phyloP scores from a whole-genome alignment of 192 early-diverging fungal genomes.

The Backusella westeae region DNA sequence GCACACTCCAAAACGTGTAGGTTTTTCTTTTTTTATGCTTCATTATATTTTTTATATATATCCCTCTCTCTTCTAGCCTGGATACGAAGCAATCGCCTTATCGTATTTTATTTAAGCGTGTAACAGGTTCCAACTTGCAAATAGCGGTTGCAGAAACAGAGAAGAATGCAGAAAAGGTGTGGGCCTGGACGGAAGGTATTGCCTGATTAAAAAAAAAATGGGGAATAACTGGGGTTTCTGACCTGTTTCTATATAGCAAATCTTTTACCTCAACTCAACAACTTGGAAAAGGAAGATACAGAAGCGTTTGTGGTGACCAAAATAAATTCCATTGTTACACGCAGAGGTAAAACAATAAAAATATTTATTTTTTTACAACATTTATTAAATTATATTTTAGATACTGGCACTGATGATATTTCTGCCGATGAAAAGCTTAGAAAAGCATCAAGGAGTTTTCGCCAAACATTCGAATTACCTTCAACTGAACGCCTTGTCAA shows the following conservation, averaged over 20 bases:
- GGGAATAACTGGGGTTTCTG: no score
- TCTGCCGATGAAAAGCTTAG: slow-evolving; percentile 85
- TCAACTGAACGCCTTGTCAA: slow-evolving; percentile 87
- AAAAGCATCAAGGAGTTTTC: slow-evolving; percentile 85
- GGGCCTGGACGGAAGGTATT: slow-evolving; percentile 78
- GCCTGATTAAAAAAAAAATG: no score
- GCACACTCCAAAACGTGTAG: slow-evolving; percentile 95
- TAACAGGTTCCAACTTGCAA: slow-evolving; percentile 60
- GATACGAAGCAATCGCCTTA: slow-evolving; percentile 93
- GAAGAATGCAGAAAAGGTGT: slow-evolving; percentile 84
- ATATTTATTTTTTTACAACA: not conserved
- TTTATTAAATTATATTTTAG: slow-evolving; percentile 29
- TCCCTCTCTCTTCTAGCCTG: not conserved
- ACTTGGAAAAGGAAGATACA: slow-evolving; percentile 76
- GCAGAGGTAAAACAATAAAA: slow-evolving; percentile 51
- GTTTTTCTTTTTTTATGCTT: not conserved
- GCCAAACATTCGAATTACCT: slow-evolving; percentile 81
- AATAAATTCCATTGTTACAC: slow-evolving; percentile 87
- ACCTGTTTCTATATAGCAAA: slow-evolving; percentile 49
- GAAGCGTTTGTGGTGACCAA: slow-evolving; percentile 92
- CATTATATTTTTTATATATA: no score
- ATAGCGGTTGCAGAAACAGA: slow-evolving; percentile 81
- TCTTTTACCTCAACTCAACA: slow-evolving; percentile 62
- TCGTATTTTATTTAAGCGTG: slow-evolving; percentile 77
- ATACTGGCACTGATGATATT: slow-evolving; percentile 76